Evolutionary conservation across 176 grass and related monocot species (phyloP), one percentile per base, ranked within the genome.

Genomic region (Zoysia japonica): DNA sequence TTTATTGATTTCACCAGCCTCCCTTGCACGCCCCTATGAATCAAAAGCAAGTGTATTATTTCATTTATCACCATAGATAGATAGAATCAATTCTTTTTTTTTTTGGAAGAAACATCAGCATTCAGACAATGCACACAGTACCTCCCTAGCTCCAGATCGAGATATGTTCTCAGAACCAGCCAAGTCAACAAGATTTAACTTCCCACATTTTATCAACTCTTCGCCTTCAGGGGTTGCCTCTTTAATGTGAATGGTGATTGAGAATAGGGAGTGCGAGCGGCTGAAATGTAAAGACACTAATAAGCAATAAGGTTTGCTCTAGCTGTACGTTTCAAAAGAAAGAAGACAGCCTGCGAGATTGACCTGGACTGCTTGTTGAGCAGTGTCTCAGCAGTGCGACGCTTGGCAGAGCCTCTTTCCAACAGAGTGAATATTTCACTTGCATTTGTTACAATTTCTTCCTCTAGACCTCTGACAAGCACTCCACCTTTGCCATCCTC

Each of bases 351-450:
- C 20, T 4, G 1, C 45, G 69, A 82, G n/a, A 76, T 61, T 75
- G n/a, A 98, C 96, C 96, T 99, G 16, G 96, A 99, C 86, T 99
- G 96, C 86, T 99, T 99, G 70, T 99, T 99, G 68, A 99, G 69
- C 12, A 99, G 78, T 11, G 96, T 99, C 80, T 99, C 96, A 41
- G 96, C 96, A 7, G 96, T 99, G 3, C 92, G 88, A 6, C 96
- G 90, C 68, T 99, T 99, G 2, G 96, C 96, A 41, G 96, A 99
- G 7, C 96, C 96, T 71, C 96, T 96, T 73, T 99, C 96, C 84
- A 99, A 74, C 57, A 99, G 88, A 72, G 92, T 86, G 69, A 99
- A 99, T 65, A 99, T 99, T 78, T 99, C 96, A 50, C 42, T 64
- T 7, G 88, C 84, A 62, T 88, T 99, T 1, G 92, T 99, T 5